Conservation (phyloP, 768 basidiomycete species). For the Termitomyces sp. region DNA sequence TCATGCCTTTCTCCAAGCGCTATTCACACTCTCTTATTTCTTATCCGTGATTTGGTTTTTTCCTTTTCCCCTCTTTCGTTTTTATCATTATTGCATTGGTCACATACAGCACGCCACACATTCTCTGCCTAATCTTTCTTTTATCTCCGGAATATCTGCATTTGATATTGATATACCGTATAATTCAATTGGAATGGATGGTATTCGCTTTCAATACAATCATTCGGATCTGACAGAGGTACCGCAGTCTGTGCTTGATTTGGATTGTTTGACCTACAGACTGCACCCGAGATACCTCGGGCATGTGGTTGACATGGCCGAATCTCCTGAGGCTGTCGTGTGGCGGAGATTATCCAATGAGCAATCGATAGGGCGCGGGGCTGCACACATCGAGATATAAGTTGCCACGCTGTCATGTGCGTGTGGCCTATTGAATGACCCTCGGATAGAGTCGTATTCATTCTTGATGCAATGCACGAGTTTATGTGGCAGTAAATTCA, state of each 20-base stretch:
- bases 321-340: background rate
- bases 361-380: background rate
- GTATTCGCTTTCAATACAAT: background rate
- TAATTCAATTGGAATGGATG: background rate
- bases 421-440: background rate
- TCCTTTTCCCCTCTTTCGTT: background rate
- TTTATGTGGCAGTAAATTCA: background rate
- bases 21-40: background rate
- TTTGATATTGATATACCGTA: background rate
- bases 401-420: background rate
- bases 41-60: background rate
- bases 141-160: background rate
- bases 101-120: background rate
- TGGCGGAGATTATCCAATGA: background rate
- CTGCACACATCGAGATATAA: background rate
- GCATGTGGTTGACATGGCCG: background rate
- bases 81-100: background rate
- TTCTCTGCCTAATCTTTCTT: background rate
- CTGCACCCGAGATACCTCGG: background rate
- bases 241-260: background rate
- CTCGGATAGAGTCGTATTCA: background rate
- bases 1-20: background rate
- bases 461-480: background rate
- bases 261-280: background rate
- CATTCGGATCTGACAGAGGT: background rate